These are phyloP conservation scores for Amborella trichopoda DNA, from an alignment of 164 flowering plant genomes.

Conservation along the genomic window DNA sequence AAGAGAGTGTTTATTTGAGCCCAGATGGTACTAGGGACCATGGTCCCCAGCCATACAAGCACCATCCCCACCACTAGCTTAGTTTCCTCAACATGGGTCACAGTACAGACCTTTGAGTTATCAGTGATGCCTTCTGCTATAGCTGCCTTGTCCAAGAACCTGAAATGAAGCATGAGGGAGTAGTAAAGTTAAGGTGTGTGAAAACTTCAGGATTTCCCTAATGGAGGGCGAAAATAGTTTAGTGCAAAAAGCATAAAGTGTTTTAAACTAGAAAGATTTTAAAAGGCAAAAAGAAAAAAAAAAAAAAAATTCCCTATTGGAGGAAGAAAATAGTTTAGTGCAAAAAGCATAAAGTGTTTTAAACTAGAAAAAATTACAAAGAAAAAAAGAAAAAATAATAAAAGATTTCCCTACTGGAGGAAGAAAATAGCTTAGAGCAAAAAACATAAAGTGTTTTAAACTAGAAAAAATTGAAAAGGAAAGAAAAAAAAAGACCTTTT, in stretches of 20 bases:
- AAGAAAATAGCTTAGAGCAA: too few relatives aligned
- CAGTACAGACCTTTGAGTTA: constrained; percentile 39
- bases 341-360: too few relatives aligned
- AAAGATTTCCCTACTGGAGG: too few relatives aligned
- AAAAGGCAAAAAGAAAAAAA: neutral
- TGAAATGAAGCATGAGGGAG: constrained; percentile 7
- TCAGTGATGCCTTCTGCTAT: constrained; percentile 20
- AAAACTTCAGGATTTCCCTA: too few relatives aligned
- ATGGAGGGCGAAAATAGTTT: too few relatives aligned
- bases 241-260: neutral
- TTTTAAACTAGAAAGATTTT: neutral
- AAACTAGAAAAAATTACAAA: too few relatives aligned
- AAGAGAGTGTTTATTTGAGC: constrained; percentile 82
- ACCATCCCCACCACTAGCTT: constrained; percentile 62
- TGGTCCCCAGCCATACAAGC: constrained; percentile 55
- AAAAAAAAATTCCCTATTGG: neutral
- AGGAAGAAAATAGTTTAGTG: neutral
- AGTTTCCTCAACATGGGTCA: constrained; percentile 72
- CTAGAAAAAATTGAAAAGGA: too few relatives aligned
- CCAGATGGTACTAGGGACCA: constrained; percentile 74
- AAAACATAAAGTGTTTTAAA: too few relatives aligned
- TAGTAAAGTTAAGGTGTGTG: too few relatives aligned
- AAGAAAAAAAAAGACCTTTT: too few relatives aligned
- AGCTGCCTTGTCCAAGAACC: constrained; percentile 88
- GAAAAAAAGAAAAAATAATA: too few relatives aligned